Evolutionary conservation across 805 yeast genomes (phyloP).

Genomic region (Wickerhamiella occidentalis): DNA sequence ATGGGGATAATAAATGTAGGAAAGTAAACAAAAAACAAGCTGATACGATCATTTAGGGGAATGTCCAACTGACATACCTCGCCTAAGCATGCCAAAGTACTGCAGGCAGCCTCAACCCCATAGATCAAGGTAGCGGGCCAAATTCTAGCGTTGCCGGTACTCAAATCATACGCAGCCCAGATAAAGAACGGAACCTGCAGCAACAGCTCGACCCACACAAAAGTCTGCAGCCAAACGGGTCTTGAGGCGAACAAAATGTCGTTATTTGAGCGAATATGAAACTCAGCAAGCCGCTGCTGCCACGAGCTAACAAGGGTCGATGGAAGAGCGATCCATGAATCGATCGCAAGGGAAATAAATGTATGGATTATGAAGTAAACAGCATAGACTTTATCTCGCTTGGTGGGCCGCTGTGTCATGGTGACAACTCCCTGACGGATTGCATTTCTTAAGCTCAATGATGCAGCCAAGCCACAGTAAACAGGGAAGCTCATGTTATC

Average conservation of each 20-base stretch:
- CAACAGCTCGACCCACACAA: conserved; percentile 59
- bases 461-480: too few species aligned
- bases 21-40: conserved; percentile 42
- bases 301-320: conserved; percentile 33
- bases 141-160: conserved; percentile 26
- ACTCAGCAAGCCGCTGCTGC: conserved; percentile 40
- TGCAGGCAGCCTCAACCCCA: conserved; percentile 71
- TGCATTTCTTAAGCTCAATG: too few species aligned
- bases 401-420: neutral
- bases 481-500: too few species aligned
- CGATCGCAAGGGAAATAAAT: conserved; percentile 64
- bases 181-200: conserved; percentile 73
- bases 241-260: conserved; percentile 52
- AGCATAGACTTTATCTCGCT: conserved; percentile 22
- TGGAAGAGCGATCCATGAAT: conserved; percentile 61
- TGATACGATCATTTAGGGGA: conserved; percentile 28
- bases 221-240: conserved; percentile 63
- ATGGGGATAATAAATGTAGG: conserved; percentile 66
- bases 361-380: conserved; percentile 44
- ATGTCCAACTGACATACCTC: conserved; percentile 27
- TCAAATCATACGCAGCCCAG: conserved; percentile 30
- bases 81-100: conserved; percentile 57
- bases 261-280: conserved; percentile 53
- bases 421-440: too few species aligned
- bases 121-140: conserved; percentile 44